Percentiles rank a stretch among this genome's conserved stretches.
These are phyloP conservation scores for Trichosporon faecale DNA, from an alignment of 1,284 basidiomycete genomes.

Conservation along the genomic window DNA sequence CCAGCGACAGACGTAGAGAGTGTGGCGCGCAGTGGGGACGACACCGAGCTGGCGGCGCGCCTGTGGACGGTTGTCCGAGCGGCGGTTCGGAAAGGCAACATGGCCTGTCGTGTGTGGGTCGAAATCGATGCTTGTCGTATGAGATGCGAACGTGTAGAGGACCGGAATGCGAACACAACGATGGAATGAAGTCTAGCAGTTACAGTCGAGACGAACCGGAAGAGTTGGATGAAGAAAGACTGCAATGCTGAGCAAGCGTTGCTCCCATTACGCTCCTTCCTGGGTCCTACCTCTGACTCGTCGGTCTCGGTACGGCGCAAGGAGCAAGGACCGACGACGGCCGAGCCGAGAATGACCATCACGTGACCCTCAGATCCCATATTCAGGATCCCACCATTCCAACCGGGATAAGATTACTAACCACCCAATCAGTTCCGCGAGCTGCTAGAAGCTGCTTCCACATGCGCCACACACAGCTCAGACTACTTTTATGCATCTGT, in stretches of 20 bases:
- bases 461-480: neutral
- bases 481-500: conserved; percentile 11
- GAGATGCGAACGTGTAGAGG: neutral
- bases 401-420: neutral
- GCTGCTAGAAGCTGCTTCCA: conserved; percentile 1
- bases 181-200: neutral
- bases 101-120: conserved; percentile 14
- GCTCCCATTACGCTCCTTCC: conserved; percentile 1
- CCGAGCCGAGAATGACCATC: neutral
- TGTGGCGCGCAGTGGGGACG: conserved; percentile 13
- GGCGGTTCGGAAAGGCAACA: conserved; percentile 35
- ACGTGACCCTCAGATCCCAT: neutral
- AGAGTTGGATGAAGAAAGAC: neutral
- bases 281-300: neutral
- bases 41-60: conserved; percentile 15
- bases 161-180: neutral
- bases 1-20: conserved; percentile 21
- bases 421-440: neutral
- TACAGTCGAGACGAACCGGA: neutral
- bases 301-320: conserved; percentile 8
- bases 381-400: neutral
- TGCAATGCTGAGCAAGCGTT: conserved; percentile 10
- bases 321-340: conserved; percentile 5
- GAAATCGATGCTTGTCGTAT: neutral
- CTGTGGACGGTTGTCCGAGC: conserved; percentile 19